Conservation (phyloP, 2,329 filamentous ascomycete genomes). For the Onygena corvina region DNA sequence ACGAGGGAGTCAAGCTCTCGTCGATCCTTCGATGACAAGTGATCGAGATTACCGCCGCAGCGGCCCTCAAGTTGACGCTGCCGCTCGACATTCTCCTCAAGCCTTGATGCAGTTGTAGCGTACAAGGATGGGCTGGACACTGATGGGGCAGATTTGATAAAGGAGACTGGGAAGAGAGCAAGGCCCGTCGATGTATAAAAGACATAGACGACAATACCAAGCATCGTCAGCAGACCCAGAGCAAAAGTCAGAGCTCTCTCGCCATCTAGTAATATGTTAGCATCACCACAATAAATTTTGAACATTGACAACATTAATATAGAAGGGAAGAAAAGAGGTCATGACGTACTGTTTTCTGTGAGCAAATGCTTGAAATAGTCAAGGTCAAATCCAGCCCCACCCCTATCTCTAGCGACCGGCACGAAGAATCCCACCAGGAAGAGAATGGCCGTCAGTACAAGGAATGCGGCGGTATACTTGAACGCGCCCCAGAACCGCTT, state of each 20-base stretch:
- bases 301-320: too few relatives aligned
- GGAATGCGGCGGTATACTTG: conserved; percentile 81
- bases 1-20: conserved; percentile 77
- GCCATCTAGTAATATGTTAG: conserved; percentile 44
- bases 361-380: conserved; percentile 86
- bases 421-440: conserved; percentile 93
- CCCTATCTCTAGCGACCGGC: conserved; percentile 58
- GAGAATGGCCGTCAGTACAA: conserved; percentile 62
- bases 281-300: too few relatives aligned
- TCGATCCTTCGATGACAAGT: conserved; percentile 71
- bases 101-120: conserved; percentile 63
- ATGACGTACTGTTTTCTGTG: conserved; percentile 57
- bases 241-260: conserved; percentile 87
- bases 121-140: conserved; percentile 70
- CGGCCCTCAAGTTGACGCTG: conserved; percentile 84
- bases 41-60: conserved; percentile 60
- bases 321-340: not conserved
- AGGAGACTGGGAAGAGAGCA: conserved; percentile 73
- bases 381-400: conserved; percentile 59
- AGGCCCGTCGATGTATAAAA: conserved; percentile 82
- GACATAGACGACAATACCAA: conserved; percentile 76
- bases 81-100: conserved; percentile 79
- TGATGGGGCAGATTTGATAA: conserved; percentile 84
- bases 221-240: conserved; percentile 72
- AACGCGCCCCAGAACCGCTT: conserved; percentile 68